phyloP scores from a whole-genome alignment of 2,329 filamentous ascomycete species.

The Exophiala sp. region DNA sequence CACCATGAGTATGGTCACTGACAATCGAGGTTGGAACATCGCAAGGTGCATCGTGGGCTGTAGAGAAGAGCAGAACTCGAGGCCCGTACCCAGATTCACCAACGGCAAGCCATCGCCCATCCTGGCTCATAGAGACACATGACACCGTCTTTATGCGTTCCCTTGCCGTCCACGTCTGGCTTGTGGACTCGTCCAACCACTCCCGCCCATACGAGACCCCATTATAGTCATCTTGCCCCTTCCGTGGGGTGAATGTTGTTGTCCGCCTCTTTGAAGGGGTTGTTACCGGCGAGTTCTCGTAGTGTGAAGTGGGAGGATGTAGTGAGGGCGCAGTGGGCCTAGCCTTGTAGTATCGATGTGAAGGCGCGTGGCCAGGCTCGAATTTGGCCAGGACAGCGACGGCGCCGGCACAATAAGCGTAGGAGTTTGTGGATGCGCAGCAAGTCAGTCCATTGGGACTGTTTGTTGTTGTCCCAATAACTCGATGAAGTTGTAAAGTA shows the following conservation, averaged over 20 bases:
- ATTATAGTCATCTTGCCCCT: constrained; percentile 45
- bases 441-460: constrained; percentile 84
- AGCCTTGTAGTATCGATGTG: constrained; percentile 87
- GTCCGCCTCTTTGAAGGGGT: constrained; percentile 56
- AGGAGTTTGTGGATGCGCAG: constrained; percentile 64
- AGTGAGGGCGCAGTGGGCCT: constrained; percentile 67
- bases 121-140: constrained; percentile 80
- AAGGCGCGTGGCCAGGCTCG: constrained; percentile 59
- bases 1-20: constrained; percentile 85
- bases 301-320: constrained; percentile 56
- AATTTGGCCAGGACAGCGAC: constrained; percentile 87
- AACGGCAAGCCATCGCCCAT: constrained; percentile 83
- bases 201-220: constrained; percentile 47
- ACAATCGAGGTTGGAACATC: constrained; percentile 81
- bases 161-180: constrained; percentile 78
- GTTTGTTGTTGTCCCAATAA: constrained; percentile 85
- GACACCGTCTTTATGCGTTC: constrained; percentile 94
- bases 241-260: constrained; percentile 52
- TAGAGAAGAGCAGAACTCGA: constrained; percentile 82
- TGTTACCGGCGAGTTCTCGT: constrained; percentile 53
- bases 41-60: constrained; percentile 69
- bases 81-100: constrained; percentile 95
- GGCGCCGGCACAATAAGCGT: constrained; percentile 89
- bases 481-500: constrained; percentile 23
- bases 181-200: constrained; percentile 56